phyloP scores from a whole-genome alignment of 345 rosid genomes.

The Salix viminalis region DNA sequence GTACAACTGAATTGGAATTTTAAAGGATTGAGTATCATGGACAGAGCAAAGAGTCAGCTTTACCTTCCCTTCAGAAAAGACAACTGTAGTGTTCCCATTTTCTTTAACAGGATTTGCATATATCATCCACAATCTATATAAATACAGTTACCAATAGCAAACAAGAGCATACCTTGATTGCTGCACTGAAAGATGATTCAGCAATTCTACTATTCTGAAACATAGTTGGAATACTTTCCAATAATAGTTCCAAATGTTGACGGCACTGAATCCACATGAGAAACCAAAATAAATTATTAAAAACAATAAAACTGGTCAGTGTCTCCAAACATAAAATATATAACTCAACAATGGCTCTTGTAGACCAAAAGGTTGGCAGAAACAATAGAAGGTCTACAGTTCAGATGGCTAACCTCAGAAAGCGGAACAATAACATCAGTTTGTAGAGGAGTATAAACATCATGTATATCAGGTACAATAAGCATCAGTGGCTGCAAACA shows the following conservation, averaged over 20 bases:
- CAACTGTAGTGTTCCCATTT: not conserved
- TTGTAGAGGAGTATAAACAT: constrained; percentile 92
- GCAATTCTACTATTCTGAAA: constrained; percentile 78
- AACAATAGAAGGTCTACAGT: not conserved
- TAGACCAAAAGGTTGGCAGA: not conserved
- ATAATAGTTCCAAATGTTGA: constrained; percentile 83
- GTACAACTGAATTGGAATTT: not conserved
- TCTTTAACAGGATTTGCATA: not conserved
- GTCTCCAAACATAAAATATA: not conserved
- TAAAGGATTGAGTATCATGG: not conserved
- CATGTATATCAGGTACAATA: constrained; percentile 93
- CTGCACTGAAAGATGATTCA: constrained; percentile 98
- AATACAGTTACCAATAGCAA: not conserved
- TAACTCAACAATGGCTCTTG: not conserved
- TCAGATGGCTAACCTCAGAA: constrained; percentile 62
- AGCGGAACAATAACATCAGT: constrained; percentile 86
- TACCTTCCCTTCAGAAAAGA: not conserved
- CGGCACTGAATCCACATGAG: constrained; percentile 61
- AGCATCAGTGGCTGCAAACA: constrained; percentile 92
- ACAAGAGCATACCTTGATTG: constrained; percentile 64
- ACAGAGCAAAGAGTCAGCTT: not conserved
- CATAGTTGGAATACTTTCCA: constrained; percentile 94
- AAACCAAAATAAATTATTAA: not conserved
- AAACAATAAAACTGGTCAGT: not conserved
- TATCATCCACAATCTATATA: not conserved